A percentile compares a stretch with the other conserved stretches of the same genome.
phyloP scores from a whole-genome alignment of 768 basidiomycete genomes.

The Suillus ampliporus region DNA sequence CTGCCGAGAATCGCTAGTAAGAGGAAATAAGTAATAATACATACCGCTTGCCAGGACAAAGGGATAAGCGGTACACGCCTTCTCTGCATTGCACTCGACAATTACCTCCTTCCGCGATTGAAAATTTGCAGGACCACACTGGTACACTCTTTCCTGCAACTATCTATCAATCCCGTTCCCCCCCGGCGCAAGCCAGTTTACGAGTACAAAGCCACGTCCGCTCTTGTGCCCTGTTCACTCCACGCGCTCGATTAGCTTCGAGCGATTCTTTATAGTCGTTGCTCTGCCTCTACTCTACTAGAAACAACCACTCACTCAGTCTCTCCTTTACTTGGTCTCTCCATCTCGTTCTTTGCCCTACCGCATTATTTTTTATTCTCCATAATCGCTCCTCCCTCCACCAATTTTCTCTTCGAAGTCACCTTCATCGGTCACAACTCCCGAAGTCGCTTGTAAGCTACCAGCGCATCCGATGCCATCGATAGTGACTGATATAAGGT shows the following conservation, averaged over 20 bases:
- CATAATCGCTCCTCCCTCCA: constrained; percentile 28
- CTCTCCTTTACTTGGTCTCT: constrained; percentile 41
- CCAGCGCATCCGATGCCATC: constrained; percentile 12
- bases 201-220: constrained; percentile 33
- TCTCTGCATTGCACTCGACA: constrained; percentile 48
- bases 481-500: constrained; percentile 16
- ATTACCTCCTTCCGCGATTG: constrained; percentile 48
- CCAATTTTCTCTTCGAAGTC: constrained; percentile 8
- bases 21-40: constrained; percentile 33
- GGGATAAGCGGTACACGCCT: constrained; percentile 61
- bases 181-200: constrained; percentile 31
- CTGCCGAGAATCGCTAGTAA: constrained; percentile 31
- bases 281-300: constrained; percentile 31
- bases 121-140: constrained; percentile 50
- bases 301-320: constrained; percentile 35
- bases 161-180: constrained; percentile 20
- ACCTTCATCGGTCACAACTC: constrained; percentile 2
- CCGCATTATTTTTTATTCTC: constrained; percentile 19
- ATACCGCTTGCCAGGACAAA: constrained; percentile 42
- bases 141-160: constrained; percentile 13
- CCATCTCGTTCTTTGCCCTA: constrained; percentile 23
- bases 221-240: constrained; percentile 31
- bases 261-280: constrained; percentile 45
- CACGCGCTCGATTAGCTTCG: constrained; percentile 60
- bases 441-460: constrained; percentile 24